Base-by-base conservation (phyloP, 2,329 filamentous ascomycete genomes). In the Diaporthe velutina region DNA sequence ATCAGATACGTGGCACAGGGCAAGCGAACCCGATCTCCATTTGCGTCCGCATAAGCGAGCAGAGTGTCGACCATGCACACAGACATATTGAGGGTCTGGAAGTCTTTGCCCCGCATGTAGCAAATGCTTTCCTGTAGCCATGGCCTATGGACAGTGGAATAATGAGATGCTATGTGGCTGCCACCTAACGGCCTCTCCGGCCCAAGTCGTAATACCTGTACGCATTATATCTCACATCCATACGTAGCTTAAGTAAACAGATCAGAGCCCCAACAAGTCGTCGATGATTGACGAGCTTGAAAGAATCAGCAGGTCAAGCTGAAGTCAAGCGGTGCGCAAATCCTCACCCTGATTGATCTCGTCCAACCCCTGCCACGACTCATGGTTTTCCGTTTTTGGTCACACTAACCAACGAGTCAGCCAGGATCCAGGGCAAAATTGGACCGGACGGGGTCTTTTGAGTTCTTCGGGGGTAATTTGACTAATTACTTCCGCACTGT, bases 341-440 rank as follows among this genome's bases (percentile, higher is more conserved):
- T 67, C 61, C n/a, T 67, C 10, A 13, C 5, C 28, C n/a, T n/a
- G n/a, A n/a, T n/a, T 25, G 19, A 22, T 35, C 12, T 50, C 28
- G 42, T 35, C 19, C 42, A 67, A 35, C 45, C 13, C 42, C 30
- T 35, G 25, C 17, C n/a, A 30, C 61, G 61, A 67, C 61, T 67
- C 61, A 67, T 67, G 42, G 61, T 19, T 50, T 67, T 8, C 61
- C 61, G 19, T 50, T 67, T 52, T 67, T 50, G 61, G 15, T 25
- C 61, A 6, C 61, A 67, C 61, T 67, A 67, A 28, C 13, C 30
- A 9, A 67, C 61, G 61, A 67, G 61, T 67, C 61, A 67, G 61
- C 28, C 42, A 50, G 7, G 13, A 28, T 15, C 28, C 40, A 50
- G 13, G 28, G 28, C 61, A 19, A 67, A 67, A 67, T 67, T 50